Percentiles rank a stretch among this genome's conserved stretches.
Evolutionary conservation across 1,284 basidiomycete species (phyloP).

Genomic region (Peniophora sp.): DNA sequence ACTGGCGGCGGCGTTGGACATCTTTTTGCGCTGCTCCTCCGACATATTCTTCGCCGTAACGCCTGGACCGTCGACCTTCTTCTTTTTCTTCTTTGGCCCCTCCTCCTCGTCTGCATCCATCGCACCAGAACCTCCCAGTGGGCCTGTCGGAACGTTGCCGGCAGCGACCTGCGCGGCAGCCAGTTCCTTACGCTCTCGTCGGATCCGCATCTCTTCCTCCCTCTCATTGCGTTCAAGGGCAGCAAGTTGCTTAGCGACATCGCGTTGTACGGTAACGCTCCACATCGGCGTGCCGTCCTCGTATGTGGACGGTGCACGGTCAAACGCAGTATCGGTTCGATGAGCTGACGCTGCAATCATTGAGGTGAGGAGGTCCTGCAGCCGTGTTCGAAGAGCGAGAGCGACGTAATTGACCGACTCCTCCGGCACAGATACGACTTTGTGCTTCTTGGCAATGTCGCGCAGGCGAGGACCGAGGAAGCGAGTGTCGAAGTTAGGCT

Average conservation of each 20-base stretch:
- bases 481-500: conserved; percentile 56
- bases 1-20: conserved; percentile 83
- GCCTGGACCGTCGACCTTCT: conserved; percentile 77
- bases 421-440: conserved; percentile 57
- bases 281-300: conserved; percentile 69
- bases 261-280: conserved; percentile 63
- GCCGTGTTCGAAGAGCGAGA: conserved; percentile 65
- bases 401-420: conserved; percentile 73
- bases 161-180: conserved; percentile 57
- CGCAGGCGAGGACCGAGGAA: conserved; percentile 59
- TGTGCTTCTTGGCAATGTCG: conserved; percentile 51
- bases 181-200: conserved; percentile 70
- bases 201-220: conserved; percentile 70
- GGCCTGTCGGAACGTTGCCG: conserved; percentile 37
- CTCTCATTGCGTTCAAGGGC: conserved; percentile 69
- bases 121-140: conserved; percentile 15
- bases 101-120: conserved; percentile 33
- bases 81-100: conserved; percentile 68
- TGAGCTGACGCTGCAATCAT: conserved; percentile 71
- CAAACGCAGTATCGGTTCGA: conserved; percentile 62
- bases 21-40: conserved; percentile 81
- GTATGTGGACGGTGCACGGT: conserved; percentile 57
- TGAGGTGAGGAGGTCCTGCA: conserved; percentile 62
- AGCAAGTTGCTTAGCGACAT: conserved; percentile 68
- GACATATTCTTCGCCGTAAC: conserved; percentile 82